Evolutionary conservation across 768 basidiomycete genomes (phyloP).

Genomic region (Kwoniella botswanensis): DNA sequence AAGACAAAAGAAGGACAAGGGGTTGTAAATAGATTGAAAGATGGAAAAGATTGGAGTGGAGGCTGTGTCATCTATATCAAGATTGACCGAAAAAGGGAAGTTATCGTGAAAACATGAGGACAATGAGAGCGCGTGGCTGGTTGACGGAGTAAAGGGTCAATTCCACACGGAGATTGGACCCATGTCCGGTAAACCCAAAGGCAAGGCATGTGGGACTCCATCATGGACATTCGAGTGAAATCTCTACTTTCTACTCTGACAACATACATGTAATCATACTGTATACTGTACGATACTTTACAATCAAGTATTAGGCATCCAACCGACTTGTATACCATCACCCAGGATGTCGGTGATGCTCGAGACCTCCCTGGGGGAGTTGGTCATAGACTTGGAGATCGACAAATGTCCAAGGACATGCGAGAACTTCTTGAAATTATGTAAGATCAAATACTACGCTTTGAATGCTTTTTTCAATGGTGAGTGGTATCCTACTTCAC

Average conservation of each 20-base stretch:
- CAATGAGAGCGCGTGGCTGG: not conserved
- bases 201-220: not conserved
- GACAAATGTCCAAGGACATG: constrained; percentile 87
- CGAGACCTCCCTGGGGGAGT: constrained; percentile 95
- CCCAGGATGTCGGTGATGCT: constrained; percentile 85
- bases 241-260: no score
- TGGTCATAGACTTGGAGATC: constrained; percentile 93
- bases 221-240: not conserved
- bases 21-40: not conserved
- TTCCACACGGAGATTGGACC: not conserved
- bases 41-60: not conserved
- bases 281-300: not conserved
- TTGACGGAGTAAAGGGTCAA: not conserved
- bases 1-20: constrained; percentile 13
- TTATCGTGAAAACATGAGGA: not conserved
- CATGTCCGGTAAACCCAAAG: not conserved
- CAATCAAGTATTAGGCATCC: not conserved
- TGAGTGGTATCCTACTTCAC: constrained; percentile 58
- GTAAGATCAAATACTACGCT: constrained; percentile 97
- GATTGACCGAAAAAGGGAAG: constrained; percentile 16
- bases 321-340: not conserved
- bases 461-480: constrained; percentile 98
- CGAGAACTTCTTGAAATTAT: constrained; percentile 96
- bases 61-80: not conserved
- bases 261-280: no score